Conservation (phyloP, 2,329 filamentous ascomycete species). For the Cercospora janseana region DNA sequence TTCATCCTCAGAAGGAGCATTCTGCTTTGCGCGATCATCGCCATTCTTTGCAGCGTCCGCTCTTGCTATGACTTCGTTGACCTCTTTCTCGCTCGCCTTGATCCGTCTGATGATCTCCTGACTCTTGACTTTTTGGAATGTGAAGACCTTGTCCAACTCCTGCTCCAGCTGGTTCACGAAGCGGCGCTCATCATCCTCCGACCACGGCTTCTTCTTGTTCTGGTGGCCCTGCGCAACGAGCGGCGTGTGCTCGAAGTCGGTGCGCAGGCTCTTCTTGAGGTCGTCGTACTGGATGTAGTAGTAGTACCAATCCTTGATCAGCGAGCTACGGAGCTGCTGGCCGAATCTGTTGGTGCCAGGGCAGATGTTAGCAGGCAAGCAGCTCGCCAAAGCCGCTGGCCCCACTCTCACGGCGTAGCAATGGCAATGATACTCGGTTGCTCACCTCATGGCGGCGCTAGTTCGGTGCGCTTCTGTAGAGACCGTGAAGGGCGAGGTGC, state of each 20-base stretch:
- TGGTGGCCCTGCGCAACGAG: constrained; percentile 40
- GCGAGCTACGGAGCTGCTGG: constrained; percentile 90
- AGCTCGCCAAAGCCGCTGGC: constrained; percentile 6
- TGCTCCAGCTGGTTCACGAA: constrained; percentile 85
- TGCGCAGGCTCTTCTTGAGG: constrained; percentile 82
- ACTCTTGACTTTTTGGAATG: constrained; percentile 95
- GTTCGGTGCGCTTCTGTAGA: not conserved
- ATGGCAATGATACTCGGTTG: not conserved
- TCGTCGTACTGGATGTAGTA: constrained; percentile 98
- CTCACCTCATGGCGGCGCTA: constrained; percentile 2
- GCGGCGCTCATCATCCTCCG: constrained; percentile 82
- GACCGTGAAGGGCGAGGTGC: not conserved
- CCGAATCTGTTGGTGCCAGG: constrained; percentile 64
- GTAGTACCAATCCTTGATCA: constrained; percentile 96
- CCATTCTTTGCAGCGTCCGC: constrained; percentile 52
- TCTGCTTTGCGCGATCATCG: constrained; percentile 37
- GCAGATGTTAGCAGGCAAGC: constrained; percentile 1
- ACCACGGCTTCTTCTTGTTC: constrained; percentile 64
- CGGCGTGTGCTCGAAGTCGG: constrained; percentile 58
- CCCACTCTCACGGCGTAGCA: too few species aligned
- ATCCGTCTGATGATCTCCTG: constrained; percentile 93
- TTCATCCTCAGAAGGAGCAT: constrained; percentile 75
- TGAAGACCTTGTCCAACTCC: constrained; percentile 96
- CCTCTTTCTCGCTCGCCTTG: constrained; percentile 81
- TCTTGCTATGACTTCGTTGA: constrained; percentile 78